These are phyloP conservation scores for Entelexis sorbosivorans DNA, from an alignment of 1,139 yeast species.

Conservation along the genomic window DNA sequence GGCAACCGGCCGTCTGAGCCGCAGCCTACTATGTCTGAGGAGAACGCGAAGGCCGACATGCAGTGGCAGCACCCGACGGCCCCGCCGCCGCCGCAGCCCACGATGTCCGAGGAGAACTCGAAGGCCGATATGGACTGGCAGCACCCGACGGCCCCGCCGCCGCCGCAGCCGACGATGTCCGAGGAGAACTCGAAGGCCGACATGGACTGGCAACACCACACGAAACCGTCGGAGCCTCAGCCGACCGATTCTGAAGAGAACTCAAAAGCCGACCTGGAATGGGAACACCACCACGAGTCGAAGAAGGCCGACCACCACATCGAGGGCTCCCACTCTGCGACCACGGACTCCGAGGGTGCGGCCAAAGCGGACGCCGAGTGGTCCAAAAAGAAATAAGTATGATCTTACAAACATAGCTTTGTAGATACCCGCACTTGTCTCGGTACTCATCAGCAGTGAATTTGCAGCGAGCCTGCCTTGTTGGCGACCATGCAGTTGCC, in stretches of 20 bases:
- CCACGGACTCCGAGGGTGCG: slow-evolving; percentile 13
- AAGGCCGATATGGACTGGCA: slow-evolving; percentile 14
- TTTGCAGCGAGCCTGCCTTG: too few species aligned
- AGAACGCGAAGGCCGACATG: slow-evolving; percentile 19
- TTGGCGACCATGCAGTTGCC: too few species aligned
- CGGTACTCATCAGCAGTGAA: too few species aligned
- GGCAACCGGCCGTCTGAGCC: background rate
- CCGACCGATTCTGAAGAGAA: slow-evolving; percentile 14
- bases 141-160: background rate
- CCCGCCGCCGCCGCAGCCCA: slow-evolving; percentile 12
- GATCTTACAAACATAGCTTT: background rate
- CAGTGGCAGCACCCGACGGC: slow-evolving; percentile 8
- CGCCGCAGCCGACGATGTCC: slow-evolving; percentile 16
- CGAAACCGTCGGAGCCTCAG: slow-evolving; percentile 13
- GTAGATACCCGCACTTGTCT: background rate
- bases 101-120: slow-evolving; percentile 10
- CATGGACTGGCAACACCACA: slow-evolving; percentile 9
- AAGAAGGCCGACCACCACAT: background rate
- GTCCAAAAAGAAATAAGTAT: background rate
- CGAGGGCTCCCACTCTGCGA: slow-evolving; percentile 2
- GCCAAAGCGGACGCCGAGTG: slow-evolving; percentile 18
- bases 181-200: slow-evolving; percentile 21
- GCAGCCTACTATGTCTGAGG: slow-evolving; percentile 14
- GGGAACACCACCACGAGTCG: background rate
- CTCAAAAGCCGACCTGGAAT: slow-evolving; percentile 14